Percentiles rank a stretch among this genome's conserved stretches.
phyloP scores from a whole-genome alignment of 495 filamentous ascomycete genomes.

The Patellaria atrata region DNA sequence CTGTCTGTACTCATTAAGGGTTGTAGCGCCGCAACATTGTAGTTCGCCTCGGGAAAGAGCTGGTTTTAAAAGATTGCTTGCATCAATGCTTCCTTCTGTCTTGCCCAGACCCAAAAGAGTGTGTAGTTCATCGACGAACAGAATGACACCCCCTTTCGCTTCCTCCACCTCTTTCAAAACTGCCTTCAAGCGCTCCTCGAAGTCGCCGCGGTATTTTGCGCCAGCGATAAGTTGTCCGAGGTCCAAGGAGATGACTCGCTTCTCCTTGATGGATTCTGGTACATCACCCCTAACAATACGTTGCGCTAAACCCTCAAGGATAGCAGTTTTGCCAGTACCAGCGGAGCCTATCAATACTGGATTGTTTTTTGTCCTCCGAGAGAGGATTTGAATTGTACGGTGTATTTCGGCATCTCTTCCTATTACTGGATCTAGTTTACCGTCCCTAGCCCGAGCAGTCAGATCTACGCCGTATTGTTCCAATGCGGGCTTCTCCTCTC shows the following conservation, averaged over 20 bases:
- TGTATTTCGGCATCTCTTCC: slow-evolving; percentile 84
- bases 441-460: slow-evolving; percentile 69
- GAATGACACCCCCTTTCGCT: slow-evolving; percentile 73
- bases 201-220: slow-evolving; percentile 90
- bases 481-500: slow-evolving; percentile 67
- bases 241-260: slow-evolving; percentile 74
- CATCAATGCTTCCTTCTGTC: slow-evolving; percentile 90
- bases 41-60: slow-evolving; percentile 81
- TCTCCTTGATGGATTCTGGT: slow-evolving; percentile 92
- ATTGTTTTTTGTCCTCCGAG: slow-evolving; percentile 90
- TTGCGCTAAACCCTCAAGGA: slow-evolving; percentile 83
- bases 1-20: slow-evolving; percentile 72
- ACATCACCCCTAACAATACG: slow-evolving; percentile 87
- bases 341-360: slow-evolving; percentile 86
- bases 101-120: slow-evolving; percentile 85
- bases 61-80: slow-evolving; percentile 91
- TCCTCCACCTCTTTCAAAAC: slow-evolving; percentile 85
- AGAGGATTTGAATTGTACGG: slow-evolving; percentile 85
- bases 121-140: slow-evolving; percentile 95
- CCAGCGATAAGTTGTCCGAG: slow-evolving; percentile 87
- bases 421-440: slow-evolving; percentile 92
- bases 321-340: slow-evolving; percentile 91
- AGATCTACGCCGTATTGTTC: slow-evolving; percentile 87
- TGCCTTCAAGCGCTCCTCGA: slow-evolving; percentile 84
- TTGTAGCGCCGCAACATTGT: slow-evolving; percentile 91